Conservation (phyloP, 352 stramenopile species). For the Poterioochromonas sp. region DNA sequence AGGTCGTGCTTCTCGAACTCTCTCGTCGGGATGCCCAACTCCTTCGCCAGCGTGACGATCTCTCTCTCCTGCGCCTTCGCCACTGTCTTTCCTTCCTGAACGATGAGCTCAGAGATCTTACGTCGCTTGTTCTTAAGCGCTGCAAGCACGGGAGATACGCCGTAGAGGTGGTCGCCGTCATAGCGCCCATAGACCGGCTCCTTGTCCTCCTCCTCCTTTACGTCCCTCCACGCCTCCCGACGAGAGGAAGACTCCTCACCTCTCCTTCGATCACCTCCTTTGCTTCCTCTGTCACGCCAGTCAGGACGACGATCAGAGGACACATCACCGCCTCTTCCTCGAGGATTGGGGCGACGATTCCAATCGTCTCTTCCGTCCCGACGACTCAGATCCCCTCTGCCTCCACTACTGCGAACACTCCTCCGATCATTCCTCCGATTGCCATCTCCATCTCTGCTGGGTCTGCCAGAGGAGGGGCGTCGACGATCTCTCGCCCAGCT, state of each 20-base stretch:
- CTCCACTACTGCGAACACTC: background rate
- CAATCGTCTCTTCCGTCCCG: background rate
- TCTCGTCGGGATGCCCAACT: background rate
- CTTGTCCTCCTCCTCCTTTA: background rate
- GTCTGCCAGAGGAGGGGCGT: too few species aligned
- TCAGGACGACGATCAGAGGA: background rate
- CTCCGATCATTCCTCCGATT: background rate
- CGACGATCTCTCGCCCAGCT: too few species aligned
- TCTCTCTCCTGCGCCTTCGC: slow-evolving; percentile 39
- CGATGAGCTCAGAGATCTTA: slow-evolving; percentile 40
- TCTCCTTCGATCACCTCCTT: background rate
- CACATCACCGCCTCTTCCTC: background rate
- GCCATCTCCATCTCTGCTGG: background rate
- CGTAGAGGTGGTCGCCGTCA: slow-evolving; percentile 36
- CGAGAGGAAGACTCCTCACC: background rate
- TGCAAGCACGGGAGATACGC: slow-evolving; percentile 19
- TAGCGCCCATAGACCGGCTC: slow-evolving; percentile 11
- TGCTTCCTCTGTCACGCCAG: background rate
- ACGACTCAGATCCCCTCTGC: background rate
- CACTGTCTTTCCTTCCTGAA: slow-evolving; percentile 41
- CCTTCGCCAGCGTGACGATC: slow-evolving; percentile 27
- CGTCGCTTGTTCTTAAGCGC: slow-evolving; percentile 34
- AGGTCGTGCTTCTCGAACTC: slow-evolving; percentile 36
- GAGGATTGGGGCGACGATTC: background rate
- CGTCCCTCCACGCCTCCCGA: background rate